A percentile compares a stretch with the other conserved stretches of the same genome.
Evolutionary conservation across 495 filamentous ascomycete species (phyloP).

Genomic region (Penicillium tannophilum): DNA sequence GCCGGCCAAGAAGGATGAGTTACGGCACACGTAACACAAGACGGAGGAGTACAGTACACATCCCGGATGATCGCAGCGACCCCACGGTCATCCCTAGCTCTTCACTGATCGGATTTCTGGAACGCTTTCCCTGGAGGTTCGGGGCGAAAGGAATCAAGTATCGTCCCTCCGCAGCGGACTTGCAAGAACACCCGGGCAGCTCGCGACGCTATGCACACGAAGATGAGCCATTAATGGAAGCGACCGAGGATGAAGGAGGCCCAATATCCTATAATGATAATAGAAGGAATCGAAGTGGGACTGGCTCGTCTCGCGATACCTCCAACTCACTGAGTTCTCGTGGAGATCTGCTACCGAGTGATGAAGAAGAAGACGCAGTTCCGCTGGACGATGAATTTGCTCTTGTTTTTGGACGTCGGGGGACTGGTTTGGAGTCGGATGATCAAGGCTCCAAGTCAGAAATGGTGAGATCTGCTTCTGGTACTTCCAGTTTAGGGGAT

Average conservation of each 20-base stretch:
- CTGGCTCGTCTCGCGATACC: slow-evolving; percentile 78
- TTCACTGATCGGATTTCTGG: slow-evolving; percentile 82
- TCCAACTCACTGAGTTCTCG: slow-evolving; percentile 90
- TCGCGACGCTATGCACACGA: slow-evolving; percentile 53
- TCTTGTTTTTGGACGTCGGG: slow-evolving; percentile 69
- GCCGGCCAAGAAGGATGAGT: slow-evolving; percentile 79
- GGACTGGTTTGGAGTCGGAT: slow-evolving; percentile 61
- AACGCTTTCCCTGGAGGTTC: slow-evolving; percentile 80
- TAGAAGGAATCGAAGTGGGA: slow-evolving; percentile 73
- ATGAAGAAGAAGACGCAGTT: slow-evolving; percentile 90
- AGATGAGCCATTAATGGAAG: slow-evolving; percentile 71
- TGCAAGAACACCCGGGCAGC: slow-evolving; percentile 81
- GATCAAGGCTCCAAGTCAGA: slow-evolving; percentile 74
- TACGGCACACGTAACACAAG: slow-evolving; percentile 71
- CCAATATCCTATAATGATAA: slow-evolving; percentile 37
- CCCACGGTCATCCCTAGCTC: slow-evolving; percentile 90
- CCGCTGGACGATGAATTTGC: slow-evolving; percentile 93
- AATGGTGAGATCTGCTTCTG: slow-evolving; percentile 60
- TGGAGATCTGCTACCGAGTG: slow-evolving; percentile 90
- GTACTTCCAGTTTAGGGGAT: slow-evolving; percentile 54
- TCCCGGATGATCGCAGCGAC: slow-evolving; percentile 64
- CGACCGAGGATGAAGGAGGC: slow-evolving; percentile 51
- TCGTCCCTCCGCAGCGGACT: slow-evolving; percentile 85
- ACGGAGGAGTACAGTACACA: slow-evolving; percentile 65
- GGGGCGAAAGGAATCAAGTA: slow-evolving; percentile 80